These are phyloP conservation scores for Pseudopyricularia cyperi DNA, from an alignment of 2,329 filamentous ascomycete species.

Conservation along the genomic window DNA sequence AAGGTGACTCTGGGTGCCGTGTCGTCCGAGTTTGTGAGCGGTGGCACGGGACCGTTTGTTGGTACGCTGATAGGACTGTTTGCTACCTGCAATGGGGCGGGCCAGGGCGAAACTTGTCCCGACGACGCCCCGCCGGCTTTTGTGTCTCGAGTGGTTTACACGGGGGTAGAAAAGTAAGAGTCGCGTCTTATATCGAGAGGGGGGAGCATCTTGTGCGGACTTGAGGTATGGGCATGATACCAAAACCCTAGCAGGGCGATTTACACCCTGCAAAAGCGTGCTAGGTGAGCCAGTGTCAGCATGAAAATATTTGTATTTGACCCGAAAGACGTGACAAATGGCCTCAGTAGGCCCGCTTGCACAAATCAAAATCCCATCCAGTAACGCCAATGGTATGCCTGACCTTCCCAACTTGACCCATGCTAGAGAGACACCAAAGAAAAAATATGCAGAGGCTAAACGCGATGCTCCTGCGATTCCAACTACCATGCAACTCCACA, in stretches of 20 bases:
- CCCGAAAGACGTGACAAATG: no score
- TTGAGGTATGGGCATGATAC: no score
- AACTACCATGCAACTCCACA: not conserved
- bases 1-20: constrained; percentile 13
- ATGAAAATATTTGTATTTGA: no score
- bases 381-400: not conserved
- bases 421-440: not conserved
- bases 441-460: not conserved
- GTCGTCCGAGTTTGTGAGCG: constrained; percentile 17
- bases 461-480: not conserved
- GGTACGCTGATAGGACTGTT: constrained; percentile 20
- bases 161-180: not conserved
- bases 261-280: no score
- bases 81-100: constrained; percentile 22
- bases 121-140: not conserved
- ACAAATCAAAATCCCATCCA: no score
- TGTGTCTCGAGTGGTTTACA: not conserved
- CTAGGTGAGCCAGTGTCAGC: no score
- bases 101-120: constrained; percentile 1
- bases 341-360: no score
- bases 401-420: not conserved
- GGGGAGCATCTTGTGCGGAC: no score
- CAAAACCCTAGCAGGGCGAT: no score
- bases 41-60: constrained; percentile 18
- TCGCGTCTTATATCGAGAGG: no score